Base-by-base conservation (phyloP, 148 eudicot genomes). In the Polygonum maritimum region DNA sequence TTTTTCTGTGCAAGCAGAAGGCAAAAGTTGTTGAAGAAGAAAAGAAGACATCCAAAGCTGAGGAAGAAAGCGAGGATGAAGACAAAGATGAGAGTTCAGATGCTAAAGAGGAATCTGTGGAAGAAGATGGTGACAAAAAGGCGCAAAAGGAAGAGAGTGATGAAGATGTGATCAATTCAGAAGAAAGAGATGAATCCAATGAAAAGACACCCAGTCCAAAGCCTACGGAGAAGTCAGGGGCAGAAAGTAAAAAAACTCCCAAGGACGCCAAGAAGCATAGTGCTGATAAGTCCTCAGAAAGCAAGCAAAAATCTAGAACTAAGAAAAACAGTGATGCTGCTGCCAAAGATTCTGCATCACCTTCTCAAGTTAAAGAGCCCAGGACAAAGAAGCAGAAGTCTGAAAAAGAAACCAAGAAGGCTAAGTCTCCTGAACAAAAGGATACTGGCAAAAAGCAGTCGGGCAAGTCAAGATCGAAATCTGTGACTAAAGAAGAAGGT, bases 311-410 rank as follows among this genome's bases (percentile, higher is more conserved):
- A 81, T 85, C 82, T 62, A 71, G 81, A 54, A 60, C 83, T 22
- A 78, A 49, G 18, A 54, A 85, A 10, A 84, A 83, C 83, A 85
- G 88, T 57, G 80, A 76, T 45, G 81, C 79, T 57, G 76, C 84
- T 85, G 88, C 76, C 54, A 86, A 73, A 79, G 83, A 82, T 76
- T 78, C 89, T 82, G 87, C 82, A 31, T 78, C 86, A 18, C 75
- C 82, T 72, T 71, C 88, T 55, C 83, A 88, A 84, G 70, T 80
- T 39, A 90, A 87, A 86, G 84, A 76, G 36, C 74, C 91, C 60
- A 49, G 77, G 3, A 73, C 80, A 80, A 92, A 94, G 81, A 94
- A 90, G 79, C 88, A 85, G 72, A 90, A 94, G 80, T 80, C 80
- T 79, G 93, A 86, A 80, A 82, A 79, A 74, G 93, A 86, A 79